A percentile compares a stretch with the other conserved stretches of the same genome.
Conservation (phyloP, 352 stramenopile species). For the Pythium coloratum region DNA sequence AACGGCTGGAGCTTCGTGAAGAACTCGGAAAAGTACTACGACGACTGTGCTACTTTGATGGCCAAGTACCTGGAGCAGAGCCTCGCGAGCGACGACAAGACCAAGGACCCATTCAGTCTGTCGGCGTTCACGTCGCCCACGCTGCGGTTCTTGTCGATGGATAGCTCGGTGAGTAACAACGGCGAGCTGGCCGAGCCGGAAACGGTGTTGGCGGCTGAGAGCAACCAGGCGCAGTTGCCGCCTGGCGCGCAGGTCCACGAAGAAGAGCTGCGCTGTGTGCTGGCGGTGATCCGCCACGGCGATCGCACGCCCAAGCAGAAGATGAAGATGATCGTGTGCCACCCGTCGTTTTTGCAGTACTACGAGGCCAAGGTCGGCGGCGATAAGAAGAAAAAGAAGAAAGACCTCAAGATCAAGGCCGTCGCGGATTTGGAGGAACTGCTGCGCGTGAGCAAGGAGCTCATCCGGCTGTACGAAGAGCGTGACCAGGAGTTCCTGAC, state of each 20-base stretch:
- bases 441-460: slow-evolving; percentile 72
- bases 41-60: slow-evolving; percentile 96
- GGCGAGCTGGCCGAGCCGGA: slow-evolving; percentile 65
- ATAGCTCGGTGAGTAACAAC: slow-evolving; percentile 8
- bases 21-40: slow-evolving; percentile 99
- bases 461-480: slow-evolving; percentile 66
- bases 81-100: slow-evolving; percentile 33
- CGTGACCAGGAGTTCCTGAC: slow-evolving; percentile 59
- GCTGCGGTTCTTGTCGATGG: slow-evolving; percentile 58
- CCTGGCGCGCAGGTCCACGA: slow-evolving; percentile 51
- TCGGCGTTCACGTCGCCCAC: slow-evolving; percentile 66
- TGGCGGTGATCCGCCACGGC: slow-evolving; percentile 98
- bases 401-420: slow-evolving; percentile 88
- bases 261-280: slow-evolving; percentile 98
- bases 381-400: slow-evolving; percentile 56
- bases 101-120: slow-evolving; percentile 48
- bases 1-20: slow-evolving; percentile 99
- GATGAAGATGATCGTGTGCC: slow-evolving; percentile 95
- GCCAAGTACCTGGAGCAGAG: slow-evolving; percentile 75
- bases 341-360: slow-evolving; percentile 88
- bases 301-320: slow-evolving; percentile 99
- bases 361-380: slow-evolving; percentile 59
- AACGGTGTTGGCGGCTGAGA: slow-evolving; percentile 28
- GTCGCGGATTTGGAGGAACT: slow-evolving; percentile 78
- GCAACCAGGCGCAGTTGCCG: slow-evolving; percentile 20